phyloP scores from a whole-genome alignment of 2,329 filamentous ascomycete species.

The Dendryphion nanum region DNA sequence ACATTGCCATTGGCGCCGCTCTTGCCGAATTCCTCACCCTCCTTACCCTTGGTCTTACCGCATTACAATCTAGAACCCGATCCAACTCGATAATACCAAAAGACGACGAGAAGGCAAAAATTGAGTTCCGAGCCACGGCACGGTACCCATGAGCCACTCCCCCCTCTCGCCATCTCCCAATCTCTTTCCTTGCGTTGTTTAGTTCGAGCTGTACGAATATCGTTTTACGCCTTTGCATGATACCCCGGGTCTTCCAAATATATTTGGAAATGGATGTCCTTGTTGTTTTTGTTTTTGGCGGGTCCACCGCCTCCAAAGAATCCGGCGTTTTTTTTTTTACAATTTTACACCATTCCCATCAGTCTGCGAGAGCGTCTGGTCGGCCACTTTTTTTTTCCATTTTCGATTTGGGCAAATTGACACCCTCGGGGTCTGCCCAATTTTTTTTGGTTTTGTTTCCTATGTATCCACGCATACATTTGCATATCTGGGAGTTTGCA shows the following conservation, averaged over 20 bases:
- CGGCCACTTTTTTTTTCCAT: too few species aligned
- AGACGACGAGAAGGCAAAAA: background rate
- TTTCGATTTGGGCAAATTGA: too few species aligned
- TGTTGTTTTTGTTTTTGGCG: too few species aligned
- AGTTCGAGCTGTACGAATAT: conserved; percentile 1
- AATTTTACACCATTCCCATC: too few species aligned
- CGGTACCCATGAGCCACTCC: background rate
- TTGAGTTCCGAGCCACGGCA: background rate
- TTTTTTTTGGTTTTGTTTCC: too few species aligned
- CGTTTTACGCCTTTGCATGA: conserved; percentile 19
- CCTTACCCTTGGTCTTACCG: conserved; percentile 30
- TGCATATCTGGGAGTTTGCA: too few species aligned
- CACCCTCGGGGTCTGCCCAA: too few species aligned
- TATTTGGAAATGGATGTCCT: too few species aligned
- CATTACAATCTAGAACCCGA: conserved; percentile 17
- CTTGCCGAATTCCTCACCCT: conserved; percentile 31
- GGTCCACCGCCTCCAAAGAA: too few species aligned
- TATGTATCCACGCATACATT: too few species aligned
- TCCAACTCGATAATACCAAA: background rate
- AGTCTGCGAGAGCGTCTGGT: too few species aligned
- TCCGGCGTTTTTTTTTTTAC: too few species aligned
- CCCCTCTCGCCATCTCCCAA: background rate
- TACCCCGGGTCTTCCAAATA: conserved; percentile 22
- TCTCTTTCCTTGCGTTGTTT: background rate
- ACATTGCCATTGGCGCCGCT: conserved; percentile 34